A percentile compares a stretch with the other conserved stretches of the same genome.
Conservation (phyloP, 2,329 filamentous ascomycete genomes). For the Plenodomus biglobosus region DNA sequence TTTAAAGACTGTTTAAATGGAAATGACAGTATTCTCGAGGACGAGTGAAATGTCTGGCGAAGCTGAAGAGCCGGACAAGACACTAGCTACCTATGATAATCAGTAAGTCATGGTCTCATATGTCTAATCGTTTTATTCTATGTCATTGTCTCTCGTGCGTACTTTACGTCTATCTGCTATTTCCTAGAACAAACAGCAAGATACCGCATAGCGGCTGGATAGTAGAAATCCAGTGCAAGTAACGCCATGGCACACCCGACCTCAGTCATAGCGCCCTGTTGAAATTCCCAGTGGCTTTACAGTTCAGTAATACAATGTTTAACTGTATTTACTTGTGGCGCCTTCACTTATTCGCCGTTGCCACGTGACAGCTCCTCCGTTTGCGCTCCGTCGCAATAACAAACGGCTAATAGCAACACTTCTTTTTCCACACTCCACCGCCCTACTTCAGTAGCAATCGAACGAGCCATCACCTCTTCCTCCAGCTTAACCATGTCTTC, state of each 20-base stretch:
- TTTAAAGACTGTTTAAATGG: conserved; percentile 37
- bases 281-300: too few species aligned
- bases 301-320: too few species aligned
- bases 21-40: conserved; percentile 4
- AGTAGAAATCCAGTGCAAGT: too few species aligned
- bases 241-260: too few species aligned
- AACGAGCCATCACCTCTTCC: neutral
- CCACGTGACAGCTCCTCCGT: conserved; percentile 4
- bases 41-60: neutral
- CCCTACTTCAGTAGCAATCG: neutral
- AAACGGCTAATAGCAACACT: neutral
- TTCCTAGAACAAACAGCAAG: too few species aligned
- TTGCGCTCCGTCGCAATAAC: conserved; percentile 1
- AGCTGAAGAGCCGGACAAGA: neutral
- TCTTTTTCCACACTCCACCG: neutral
- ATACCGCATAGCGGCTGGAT: too few species aligned
- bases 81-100: neutral
- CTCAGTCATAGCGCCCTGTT: neutral
- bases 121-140: too few species aligned
- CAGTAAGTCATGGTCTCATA: neutral
- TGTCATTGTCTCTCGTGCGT: neutral
- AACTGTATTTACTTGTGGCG: too few species aligned
- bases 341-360: neutral
- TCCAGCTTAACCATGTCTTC: neutral
- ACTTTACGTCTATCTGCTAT: neutral